Conservation (phyloP, 129 eudicot species). For the Deinandra increscens region DNA sequence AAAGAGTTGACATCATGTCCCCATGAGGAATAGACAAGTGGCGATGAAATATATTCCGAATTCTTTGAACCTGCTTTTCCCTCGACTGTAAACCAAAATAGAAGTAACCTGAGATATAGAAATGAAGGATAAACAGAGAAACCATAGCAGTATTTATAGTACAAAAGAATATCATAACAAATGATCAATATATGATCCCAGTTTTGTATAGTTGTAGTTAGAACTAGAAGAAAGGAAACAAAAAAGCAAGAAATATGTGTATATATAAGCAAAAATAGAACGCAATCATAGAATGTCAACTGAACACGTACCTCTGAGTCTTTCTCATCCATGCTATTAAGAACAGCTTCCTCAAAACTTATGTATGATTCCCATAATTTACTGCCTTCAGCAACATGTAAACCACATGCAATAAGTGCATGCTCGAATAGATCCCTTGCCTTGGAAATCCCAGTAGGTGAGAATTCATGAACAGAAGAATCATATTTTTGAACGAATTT, state of each 20-base stretch:
- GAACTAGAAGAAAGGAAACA: not conserved
- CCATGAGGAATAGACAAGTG: slow-evolving; percentile 70
- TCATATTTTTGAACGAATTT: slow-evolving; percentile 71
- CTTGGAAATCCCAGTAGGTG: slow-evolving; percentile 66
- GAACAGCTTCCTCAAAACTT: slow-evolving; percentile 65
- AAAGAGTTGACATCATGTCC: slow-evolving; percentile 55
- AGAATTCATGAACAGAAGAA: slow-evolving; percentile 55
- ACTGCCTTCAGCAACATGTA: slow-evolving; percentile 83
- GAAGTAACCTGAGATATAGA: slow-evolving; percentile 26
- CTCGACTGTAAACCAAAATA: slow-evolving; percentile 51
- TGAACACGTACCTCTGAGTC: slow-evolving; percentile 51
- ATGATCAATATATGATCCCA: not conserved
- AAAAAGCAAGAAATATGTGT: not conserved
- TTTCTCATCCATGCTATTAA: slow-evolving; percentile 48
- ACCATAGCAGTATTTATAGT: slow-evolving; percentile 15
- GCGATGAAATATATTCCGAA: slow-evolving; percentile 71
- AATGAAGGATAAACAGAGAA: not conserved
- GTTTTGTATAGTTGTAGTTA: not conserved
- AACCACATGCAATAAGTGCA: slow-evolving; percentile 86
- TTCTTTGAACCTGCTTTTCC: slow-evolving; percentile 74
- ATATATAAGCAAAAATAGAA: slow-evolving; percentile 2
- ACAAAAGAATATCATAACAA: not conserved
- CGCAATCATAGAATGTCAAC: not conserved
- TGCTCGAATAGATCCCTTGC: slow-evolving; percentile 83
- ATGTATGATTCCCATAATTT: slow-evolving; percentile 79